Percentiles rank a stretch among this genome's conserved stretches.
Evolutionary conservation across 1,284 basidiomycete species (phyloP).

Genomic region (Trametes hirsuta): DNA sequence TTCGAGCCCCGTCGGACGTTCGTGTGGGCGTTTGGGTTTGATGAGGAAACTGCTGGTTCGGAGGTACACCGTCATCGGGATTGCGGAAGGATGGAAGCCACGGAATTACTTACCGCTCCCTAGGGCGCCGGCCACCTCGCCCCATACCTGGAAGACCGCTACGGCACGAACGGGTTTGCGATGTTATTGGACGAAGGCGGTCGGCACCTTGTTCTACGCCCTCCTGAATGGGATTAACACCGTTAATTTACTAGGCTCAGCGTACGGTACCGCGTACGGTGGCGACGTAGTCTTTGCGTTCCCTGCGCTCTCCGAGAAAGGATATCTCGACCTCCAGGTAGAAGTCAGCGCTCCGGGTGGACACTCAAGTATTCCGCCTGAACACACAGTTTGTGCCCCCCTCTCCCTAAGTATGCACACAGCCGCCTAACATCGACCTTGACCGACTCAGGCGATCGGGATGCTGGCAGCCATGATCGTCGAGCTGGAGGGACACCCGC

Average conservation of each 20-base stretch:
- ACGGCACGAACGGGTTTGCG: conserved; percentile 55
- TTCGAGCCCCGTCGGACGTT: conserved; percentile 57
- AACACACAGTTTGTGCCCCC: conserved; percentile 46
- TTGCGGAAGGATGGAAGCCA: background rate
- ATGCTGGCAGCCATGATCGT: conserved; percentile 53
- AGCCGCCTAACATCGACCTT: background rate
- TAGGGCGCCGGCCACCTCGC: conserved; percentile 54
- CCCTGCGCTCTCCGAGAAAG: conserved; percentile 67
- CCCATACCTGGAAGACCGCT: conserved; percentile 48
- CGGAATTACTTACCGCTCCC: background rate
- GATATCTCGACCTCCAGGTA: conserved; percentile 56
- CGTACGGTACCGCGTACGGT: conserved; percentile 34
- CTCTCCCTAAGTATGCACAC: too few species aligned
- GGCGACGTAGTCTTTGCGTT: conserved; percentile 45
- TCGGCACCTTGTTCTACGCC: conserved; percentile 20
- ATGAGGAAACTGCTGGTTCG: conserved; percentile 64
- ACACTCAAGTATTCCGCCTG: conserved; percentile 65
- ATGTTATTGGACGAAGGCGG: conserved; percentile 58
- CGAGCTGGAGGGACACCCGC: conserved; percentile 50
- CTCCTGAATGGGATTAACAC: background rate
- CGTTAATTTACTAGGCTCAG: conserved; percentile 27
- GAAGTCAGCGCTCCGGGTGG: conserved; percentile 62
- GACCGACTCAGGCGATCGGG: conserved; percentile 49
- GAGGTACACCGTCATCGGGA: conserved; percentile 36
- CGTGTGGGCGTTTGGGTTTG: conserved; percentile 67